phyloP scores from a whole-genome alignment of 208 protist species.

The Kentomonas sorsogonicus region DNA sequence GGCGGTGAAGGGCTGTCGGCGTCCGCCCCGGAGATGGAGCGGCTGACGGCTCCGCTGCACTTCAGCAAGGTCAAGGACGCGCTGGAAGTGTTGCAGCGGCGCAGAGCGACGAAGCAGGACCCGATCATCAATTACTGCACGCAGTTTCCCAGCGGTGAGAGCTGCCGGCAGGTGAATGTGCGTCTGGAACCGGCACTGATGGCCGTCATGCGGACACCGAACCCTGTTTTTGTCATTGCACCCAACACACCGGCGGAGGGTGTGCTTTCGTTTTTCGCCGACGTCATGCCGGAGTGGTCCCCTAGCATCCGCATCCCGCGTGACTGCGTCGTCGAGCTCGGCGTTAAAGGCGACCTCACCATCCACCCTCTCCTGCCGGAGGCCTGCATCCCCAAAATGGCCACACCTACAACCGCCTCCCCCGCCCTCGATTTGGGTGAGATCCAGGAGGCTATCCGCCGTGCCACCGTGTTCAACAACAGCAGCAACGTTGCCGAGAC shows the following conservation, averaged over 20 bases:
- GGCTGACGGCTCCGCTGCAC: slow-evolving; percentile 16
- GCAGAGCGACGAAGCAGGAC: slow-evolving; percentile 33
- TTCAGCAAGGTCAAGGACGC: slow-evolving; percentile 37
- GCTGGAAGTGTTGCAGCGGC: slow-evolving; percentile 36
- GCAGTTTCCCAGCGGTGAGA: slow-evolving; percentile 82
- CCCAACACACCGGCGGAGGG: slow-evolving; percentile 64
- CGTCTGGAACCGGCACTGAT: slow-evolving; percentile 82
- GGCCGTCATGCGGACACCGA: slow-evolving; percentile 79
- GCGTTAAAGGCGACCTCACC: slow-evolving; percentile 64
- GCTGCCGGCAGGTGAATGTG: slow-evolving; percentile 79
- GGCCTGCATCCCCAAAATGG: not conserved
- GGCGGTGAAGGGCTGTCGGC: not conserved
- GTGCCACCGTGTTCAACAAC: not conserved
- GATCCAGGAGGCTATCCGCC: slow-evolving; percentile 18
- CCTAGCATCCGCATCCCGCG: slow-evolving; percentile 56
- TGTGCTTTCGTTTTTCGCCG: slow-evolving; percentile 66
- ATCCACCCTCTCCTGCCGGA: slow-evolving; percentile 59
- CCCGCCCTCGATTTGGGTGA: slow-evolving; percentile 19
- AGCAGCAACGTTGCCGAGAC: not conserved
- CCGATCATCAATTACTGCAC: slow-evolving; percentile 64
- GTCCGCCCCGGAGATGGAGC: slow-evolving; percentile 2
- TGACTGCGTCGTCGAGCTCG: slow-evolving; percentile 74
- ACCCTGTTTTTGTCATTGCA: slow-evolving; percentile 71
- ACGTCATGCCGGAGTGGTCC: slow-evolving; percentile 71
- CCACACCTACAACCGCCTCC: too few species aligned